Conservation (phyloP, 768 basidiomycete species). For the Trichaptum fuscoviolaceum region DNA sequence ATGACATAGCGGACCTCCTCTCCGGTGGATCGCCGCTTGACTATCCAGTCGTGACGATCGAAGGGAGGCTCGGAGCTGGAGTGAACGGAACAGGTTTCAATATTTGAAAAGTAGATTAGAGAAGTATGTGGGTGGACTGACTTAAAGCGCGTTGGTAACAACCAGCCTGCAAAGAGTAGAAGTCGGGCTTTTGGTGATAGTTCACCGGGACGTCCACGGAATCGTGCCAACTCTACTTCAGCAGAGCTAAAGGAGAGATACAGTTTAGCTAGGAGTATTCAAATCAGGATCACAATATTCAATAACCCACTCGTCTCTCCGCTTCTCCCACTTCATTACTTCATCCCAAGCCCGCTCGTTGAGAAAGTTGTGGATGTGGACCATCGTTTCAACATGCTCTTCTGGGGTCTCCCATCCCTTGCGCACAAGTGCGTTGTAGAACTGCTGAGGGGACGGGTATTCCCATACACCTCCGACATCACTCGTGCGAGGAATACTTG, state of each 20-base stretch:
- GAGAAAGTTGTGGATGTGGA: constrained; percentile 96
- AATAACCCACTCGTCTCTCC: constrained; percentile 49
- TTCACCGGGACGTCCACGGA: constrained; percentile 88
- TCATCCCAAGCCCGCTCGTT: constrained; percentile 97
- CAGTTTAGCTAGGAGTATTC: constrained; percentile 1
- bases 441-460: constrained; percentile 96
- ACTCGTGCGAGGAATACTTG: constrained; percentile 72
- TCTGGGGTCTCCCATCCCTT: constrained; percentile 99
- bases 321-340: constrained; percentile 88
- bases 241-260: constrained; percentile 41
- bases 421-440: constrained; percentile 92
- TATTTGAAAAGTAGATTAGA: constrained; percentile 1
- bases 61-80: constrained; percentile 86
- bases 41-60: constrained; percentile 97
- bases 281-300: neutral
- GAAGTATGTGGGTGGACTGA: constrained; percentile 31
- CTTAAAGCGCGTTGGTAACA: constrained; percentile 90
- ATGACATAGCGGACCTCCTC: constrained; percentile 94
- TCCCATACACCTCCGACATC: constrained; percentile 66
- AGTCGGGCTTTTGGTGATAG: constrained; percentile 92
- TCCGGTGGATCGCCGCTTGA: constrained; percentile 73
- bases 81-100: constrained; percentile 2
- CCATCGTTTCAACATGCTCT: constrained; percentile 95
- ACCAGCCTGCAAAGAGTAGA: constrained; percentile 80
- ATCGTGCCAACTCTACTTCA: constrained; percentile 70